Conservation (phyloP, 495 filamentous ascomycete genomes). For the Penicillium daleae region DNA sequence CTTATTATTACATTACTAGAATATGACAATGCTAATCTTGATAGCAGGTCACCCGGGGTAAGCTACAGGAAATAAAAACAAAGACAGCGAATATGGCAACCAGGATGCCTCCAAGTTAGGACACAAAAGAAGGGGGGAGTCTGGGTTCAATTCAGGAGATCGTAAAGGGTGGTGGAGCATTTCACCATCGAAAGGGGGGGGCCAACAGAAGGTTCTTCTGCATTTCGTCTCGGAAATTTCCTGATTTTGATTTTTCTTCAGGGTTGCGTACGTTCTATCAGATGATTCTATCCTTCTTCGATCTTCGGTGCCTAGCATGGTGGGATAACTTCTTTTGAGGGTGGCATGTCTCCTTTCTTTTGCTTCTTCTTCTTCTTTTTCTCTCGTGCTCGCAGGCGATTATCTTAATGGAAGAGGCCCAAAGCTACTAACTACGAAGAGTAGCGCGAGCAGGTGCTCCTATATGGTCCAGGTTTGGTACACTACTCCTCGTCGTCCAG, state of each 20-base stretch:
- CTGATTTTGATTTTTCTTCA: background rate
- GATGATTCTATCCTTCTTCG: background rate
- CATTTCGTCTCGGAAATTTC: background rate
- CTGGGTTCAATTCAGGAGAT: slow-evolving; percentile 22
- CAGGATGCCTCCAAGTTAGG: background rate
- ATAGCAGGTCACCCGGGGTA: background rate
- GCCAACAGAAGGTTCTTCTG: background rate
- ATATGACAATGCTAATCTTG: background rate
- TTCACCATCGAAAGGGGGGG: slow-evolving; percentile 4
- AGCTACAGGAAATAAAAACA: background rate
- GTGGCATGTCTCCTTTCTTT: too few species aligned
- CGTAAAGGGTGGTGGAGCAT: background rate
- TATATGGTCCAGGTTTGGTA: slow-evolving; percentile 26
- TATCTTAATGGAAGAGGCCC: background rate
- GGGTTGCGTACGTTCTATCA: background rate
- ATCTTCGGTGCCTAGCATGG: too few species aligned
- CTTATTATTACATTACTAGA: too few species aligned
- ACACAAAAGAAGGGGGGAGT: background rate
- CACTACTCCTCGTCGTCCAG: slow-evolving; percentile 17
- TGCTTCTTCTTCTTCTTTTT: background rate
- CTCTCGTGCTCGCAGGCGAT: background rate
- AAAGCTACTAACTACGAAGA: background rate
- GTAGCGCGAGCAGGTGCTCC: slow-evolving; percentile 12
- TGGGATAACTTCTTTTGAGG: too few species aligned
- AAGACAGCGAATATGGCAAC: background rate